phyloP scores from a whole-genome alignment of 2,329 filamentous ascomycete genomes.

The Leptoxyphium fumago region DNA sequence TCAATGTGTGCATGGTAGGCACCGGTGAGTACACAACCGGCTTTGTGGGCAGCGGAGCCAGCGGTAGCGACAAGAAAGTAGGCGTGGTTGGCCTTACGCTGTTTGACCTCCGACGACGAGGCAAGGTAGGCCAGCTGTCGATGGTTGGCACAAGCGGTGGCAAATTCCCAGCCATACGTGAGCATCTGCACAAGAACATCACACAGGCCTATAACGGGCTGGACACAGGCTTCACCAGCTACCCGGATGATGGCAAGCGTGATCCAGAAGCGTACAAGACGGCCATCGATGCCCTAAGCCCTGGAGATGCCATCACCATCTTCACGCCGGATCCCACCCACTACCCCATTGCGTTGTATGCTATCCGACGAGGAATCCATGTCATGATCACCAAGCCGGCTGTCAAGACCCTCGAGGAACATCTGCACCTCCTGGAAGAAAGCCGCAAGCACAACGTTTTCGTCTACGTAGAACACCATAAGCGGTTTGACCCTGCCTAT shows the following conservation, averaged over 20 bases:
- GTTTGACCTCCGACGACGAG: constrained; percentile 74
- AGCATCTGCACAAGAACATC: constrained; percentile 80
- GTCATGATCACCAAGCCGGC: constrained; percentile 91
- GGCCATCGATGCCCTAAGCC: constrained; percentile 68
- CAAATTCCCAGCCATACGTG: constrained; percentile 85
- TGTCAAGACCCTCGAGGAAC: constrained; percentile 68
- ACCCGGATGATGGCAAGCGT: constrained; percentile 54
- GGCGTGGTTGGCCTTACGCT: constrained; percentile 82
- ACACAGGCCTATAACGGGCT: constrained; percentile 74
- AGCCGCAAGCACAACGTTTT: constrained; percentile 64
- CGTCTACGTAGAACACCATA: constrained; percentile 92
- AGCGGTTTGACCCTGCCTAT: constrained; percentile 88
- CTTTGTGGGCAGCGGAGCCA: constrained; percentile 71
- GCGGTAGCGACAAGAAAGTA: constrained; percentile 87
- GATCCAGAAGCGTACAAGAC: constrained; percentile 76
- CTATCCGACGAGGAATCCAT: constrained; percentile 75
- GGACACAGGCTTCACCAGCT: constrained; percentile 75
- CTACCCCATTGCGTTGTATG: constrained; percentile 82
- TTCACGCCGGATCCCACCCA: constrained; percentile 92
- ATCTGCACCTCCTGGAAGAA: constrained; percentile 59
- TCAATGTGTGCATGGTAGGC: constrained; percentile 47
- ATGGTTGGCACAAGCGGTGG: constrained; percentile 84
- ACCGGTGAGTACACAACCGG: constrained; percentile 96
- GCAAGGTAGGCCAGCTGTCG: constrained; percentile 70
- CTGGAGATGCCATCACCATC: constrained; percentile 83